These are phyloP conservation scores for Fusarium buxicola DNA, from an alignment of 2,329 filamentous ascomycete genomes.

Conservation along the genomic window DNA sequence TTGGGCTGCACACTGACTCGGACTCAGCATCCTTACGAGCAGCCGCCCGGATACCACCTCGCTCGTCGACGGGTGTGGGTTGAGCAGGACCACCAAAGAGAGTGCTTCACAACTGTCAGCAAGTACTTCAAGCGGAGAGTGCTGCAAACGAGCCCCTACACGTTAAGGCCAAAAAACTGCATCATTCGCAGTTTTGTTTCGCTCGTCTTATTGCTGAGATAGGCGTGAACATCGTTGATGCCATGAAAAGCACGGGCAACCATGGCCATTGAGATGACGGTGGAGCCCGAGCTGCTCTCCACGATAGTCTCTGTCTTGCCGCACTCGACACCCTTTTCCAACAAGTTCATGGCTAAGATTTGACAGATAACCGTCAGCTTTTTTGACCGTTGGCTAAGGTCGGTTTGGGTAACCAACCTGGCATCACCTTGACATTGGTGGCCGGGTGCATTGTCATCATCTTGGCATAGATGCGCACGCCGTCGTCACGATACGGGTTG, in stretches of 20 bases:
- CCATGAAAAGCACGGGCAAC: slow-evolving; percentile 51
- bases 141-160: slow-evolving; percentile 39
- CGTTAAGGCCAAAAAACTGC: slow-evolving; percentile 50
- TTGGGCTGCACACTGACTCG: slow-evolving; percentile 47
- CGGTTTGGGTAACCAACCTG: slow-evolving; percentile 53
- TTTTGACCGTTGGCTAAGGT: background rate
- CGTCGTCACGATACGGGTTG: slow-evolving; percentile 67
- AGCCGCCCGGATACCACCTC: slow-evolving; percentile 49
- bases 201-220: slow-evolving; percentile 61
- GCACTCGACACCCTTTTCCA: slow-evolving; percentile 58
- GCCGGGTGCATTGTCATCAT: slow-evolving; percentile 72
- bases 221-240: slow-evolving; percentile 57
- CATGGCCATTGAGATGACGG: slow-evolving; percentile 67
- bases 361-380: slow-evolving; percentile 23
- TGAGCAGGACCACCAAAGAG: slow-evolving; percentile 51
- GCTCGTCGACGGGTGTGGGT: slow-evolving; percentile 48
- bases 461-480: slow-evolving; percentile 72
- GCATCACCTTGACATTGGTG: slow-evolving; percentile 72
- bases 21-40: slow-evolving; percentile 47
- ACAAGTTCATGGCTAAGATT: slow-evolving; percentile 56
- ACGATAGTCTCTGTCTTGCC: slow-evolving; percentile 64
- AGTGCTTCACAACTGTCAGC: slow-evolving; percentile 38
- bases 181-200: slow-evolving; percentile 49
- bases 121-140: background rate
- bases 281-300: slow-evolving; percentile 71